phyloP scores from a whole-genome alignment of 257 asterid species.

The Lantana camara region DNA sequence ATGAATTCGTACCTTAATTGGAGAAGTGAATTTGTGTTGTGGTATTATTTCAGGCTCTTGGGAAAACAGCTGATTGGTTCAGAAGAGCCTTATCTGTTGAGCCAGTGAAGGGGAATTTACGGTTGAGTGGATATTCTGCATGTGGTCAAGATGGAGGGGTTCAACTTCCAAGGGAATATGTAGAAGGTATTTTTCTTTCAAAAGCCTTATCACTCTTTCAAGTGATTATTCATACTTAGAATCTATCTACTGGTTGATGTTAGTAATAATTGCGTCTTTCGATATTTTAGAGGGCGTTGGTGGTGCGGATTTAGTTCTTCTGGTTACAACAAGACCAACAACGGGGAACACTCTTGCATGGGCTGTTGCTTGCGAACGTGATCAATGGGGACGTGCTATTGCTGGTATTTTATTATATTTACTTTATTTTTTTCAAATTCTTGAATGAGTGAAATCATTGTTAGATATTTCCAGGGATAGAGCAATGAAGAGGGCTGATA shows the following conservation, averaged over 20 bases:
- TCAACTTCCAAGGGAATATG: slow-evolving; percentile 92
- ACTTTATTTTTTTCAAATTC: not conserved
- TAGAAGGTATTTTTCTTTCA: slow-evolving; percentile 72
- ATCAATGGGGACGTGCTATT: slow-evolving; percentile 99
- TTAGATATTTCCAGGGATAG: not conserved
- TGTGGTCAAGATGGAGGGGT: slow-evolving; percentile 99
- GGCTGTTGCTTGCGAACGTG: slow-evolving; percentile 99
- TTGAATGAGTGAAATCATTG: slow-evolving; percentile 18
- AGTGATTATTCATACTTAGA: slow-evolving; percentile 1
- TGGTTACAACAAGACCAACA: slow-evolving; percentile 96
- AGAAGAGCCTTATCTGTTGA: slow-evolving; percentile 91
- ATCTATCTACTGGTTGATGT: not conserved
- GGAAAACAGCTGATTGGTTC: slow-evolving; percentile 96
- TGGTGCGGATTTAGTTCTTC: slow-evolving; percentile 88
- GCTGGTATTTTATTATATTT: slow-evolving; percentile 84
- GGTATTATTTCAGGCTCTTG: slow-evolving; percentile 71
- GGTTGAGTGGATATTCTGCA: slow-evolving; percentile 99
- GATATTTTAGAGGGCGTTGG: slow-evolving; percentile 77
- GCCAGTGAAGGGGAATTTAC: slow-evolving; percentile 90
- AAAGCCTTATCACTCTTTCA: slow-evolving; percentile 15
- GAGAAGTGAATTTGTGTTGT: too few species aligned
- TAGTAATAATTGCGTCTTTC: not conserved
- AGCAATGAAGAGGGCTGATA: too few species aligned
- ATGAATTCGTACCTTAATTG: too few species aligned
- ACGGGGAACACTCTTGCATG: slow-evolving; percentile 96